These are phyloP conservation scores for Agaricus subrufescens DNA, from an alignment of 768 basidiomycete species.

Conservation along the genomic window DNA sequence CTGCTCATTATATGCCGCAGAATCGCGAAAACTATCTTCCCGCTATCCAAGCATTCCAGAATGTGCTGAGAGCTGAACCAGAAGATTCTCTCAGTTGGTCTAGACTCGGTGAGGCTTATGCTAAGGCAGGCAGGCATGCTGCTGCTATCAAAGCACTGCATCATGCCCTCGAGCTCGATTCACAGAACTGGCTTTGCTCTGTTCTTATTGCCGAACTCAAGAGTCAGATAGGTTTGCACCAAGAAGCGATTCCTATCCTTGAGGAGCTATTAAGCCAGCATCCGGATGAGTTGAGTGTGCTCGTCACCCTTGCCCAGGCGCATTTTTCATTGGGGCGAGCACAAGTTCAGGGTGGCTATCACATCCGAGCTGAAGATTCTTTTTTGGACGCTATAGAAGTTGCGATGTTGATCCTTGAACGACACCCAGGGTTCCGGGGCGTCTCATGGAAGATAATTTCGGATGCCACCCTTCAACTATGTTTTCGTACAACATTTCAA, in stretches of 20 bases:
- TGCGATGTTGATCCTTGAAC: conserved; percentile 43
- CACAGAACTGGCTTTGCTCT: conserved; percentile 76
- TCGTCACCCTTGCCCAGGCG: conserved; percentile 66
- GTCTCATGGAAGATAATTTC: conserved; percentile 82
- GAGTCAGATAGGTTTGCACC: conserved; percentile 67
- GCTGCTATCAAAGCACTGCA: conserved; percentile 86
- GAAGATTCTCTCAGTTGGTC: conserved; percentile 85
- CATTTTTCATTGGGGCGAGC: conserved; percentile 66
- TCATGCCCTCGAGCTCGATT: conserved; percentile 67
- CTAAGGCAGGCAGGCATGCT: conserved; percentile 79
- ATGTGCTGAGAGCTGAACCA: conserved; percentile 75
- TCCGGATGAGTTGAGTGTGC: conserved; percentile 68
- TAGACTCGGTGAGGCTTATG: conserved; percentile 88
- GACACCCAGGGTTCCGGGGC: conserved; percentile 58
- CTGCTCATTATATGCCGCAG: conserved; percentile 29
- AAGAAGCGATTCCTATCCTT: conserved; percentile 70
- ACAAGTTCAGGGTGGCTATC: conserved; percentile 67
- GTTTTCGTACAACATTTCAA: conserved; percentile 43
- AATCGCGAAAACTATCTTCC: conserved; percentile 60
- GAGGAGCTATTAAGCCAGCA: conserved; percentile 46
- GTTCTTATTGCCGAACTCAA: conserved; percentile 87
- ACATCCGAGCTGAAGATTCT: conserved; percentile 67
- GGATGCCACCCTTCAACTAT: conserved; percentile 71
- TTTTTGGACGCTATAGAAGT: conserved; percentile 57
- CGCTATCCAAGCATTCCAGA: conserved; percentile 82